Evolutionary conservation across 2,329 filamentous ascomycete genomes (phyloP), one percentile per base, ranked within the genome.

Genomic region (Monilinia polystroma): DNA sequence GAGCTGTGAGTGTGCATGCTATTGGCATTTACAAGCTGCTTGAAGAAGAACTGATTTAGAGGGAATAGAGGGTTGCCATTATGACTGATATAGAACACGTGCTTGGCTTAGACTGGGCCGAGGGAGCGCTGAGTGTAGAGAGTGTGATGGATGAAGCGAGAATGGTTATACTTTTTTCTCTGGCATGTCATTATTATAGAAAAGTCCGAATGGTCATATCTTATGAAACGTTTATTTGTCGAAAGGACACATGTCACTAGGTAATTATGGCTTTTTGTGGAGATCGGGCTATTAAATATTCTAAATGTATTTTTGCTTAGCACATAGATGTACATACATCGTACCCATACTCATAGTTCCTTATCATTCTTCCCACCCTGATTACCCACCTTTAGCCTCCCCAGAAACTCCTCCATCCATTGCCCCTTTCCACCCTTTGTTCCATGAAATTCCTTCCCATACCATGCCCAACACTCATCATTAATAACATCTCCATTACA

Each of bases 381-480:
- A 59, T 71, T 71, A 56, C 71, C 66, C 53, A 67, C 63, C 16
- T 63, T 68, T 35, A 76, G 53, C 11, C 63, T 64, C n/a, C 51
- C 64, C 55, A 75, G 56, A 54, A 76, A 72, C 12, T 75, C 72
- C 23, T 71, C 66, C 18, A 70, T 69, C 74, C 74, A 76, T 3
- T 64, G 58, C 54, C 68, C 65, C 29, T 53, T 68, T 8, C 66
- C 67, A 14, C 52, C 60, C 18, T 56, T 66, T 32, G 76, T 68
- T n/a, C 59, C 65, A 32, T 49, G 43, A 57, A 73, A 72, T 8
- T 45, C 38, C 45, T 71, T 70, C 6, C 85, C 78, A 66, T 84
- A 80, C 73, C 83, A 83, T 71, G 85, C 84, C 85, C 84, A 87
- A 74, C 86, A 88, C 52, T 83, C 84, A 68, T 85, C 83, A 1